These are phyloP conservation scores for Fraxinus platypoda DNA, from an alignment of 305 asterid species.

Conservation along the genomic window DNA sequence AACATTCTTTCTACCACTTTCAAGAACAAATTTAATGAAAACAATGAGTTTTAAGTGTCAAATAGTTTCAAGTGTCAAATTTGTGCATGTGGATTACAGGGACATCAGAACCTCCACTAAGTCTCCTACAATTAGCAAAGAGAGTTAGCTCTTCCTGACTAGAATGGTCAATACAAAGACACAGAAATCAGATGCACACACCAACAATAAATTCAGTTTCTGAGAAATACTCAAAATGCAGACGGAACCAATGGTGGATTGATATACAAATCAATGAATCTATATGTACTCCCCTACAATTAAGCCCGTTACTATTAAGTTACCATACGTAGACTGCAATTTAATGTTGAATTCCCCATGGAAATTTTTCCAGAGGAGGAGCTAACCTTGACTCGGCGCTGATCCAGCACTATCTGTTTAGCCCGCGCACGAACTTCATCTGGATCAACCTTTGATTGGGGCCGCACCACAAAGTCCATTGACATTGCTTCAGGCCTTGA, in stretches of 20 bases:
- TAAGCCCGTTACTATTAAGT: not conserved
- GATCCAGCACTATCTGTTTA: conserved; percentile 57
- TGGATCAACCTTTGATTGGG: conserved; percentile 83
- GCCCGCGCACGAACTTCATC: conserved; percentile 76
- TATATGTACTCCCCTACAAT: not conserved
- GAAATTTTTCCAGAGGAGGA: conserved; percentile 9
- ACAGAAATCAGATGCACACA: not conserved
- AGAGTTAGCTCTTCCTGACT: not conserved
- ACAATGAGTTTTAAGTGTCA: not conserved
- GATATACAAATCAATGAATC: not conserved
- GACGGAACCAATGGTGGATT: not conserved
- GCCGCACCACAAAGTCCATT: conserved; percentile 89
- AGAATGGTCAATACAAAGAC: not conserved
- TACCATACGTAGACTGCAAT: not conserved
- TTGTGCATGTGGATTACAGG: not conserved
- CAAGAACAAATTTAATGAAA: not conserved
- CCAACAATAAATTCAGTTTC: not conserved
- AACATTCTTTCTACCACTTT: not conserved
- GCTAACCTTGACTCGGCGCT: conserved; percentile 63
- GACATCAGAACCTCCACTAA: not conserved
- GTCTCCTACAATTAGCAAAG: not conserved
- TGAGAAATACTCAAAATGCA: not conserved
- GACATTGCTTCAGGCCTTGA: conserved; percentile 91
- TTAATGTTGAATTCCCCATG: not conserved
- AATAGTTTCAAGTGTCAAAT: not conserved